phyloP scores from a whole-genome alignment of 1,139 yeast species.

The Saccharomyces hybrid region DNA sequence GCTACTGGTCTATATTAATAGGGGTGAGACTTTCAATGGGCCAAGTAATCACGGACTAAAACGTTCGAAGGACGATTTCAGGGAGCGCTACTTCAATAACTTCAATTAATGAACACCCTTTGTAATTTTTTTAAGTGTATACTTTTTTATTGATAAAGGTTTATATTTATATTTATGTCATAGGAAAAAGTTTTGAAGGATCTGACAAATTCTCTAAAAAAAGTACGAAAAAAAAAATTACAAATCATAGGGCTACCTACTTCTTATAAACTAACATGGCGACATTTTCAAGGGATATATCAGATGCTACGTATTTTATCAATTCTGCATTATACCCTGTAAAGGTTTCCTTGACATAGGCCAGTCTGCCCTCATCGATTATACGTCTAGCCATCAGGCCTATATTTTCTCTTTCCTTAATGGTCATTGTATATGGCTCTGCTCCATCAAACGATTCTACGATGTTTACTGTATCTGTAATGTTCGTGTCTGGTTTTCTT shows the following conservation, averaged over 20 bases:
- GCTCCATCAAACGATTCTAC: neutral
- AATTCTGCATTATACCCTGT: slow-evolving; percentile 39
- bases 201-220: too few relatives aligned
- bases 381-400: slow-evolving; percentile 66
- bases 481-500: slow-evolving; percentile 35
- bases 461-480: slow-evolving; percentile 27
- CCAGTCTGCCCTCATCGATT: slow-evolving; percentile 51
- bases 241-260: neutral
- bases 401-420: slow-evolving; percentile 43
- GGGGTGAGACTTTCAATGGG: slow-evolving; percentile 54
- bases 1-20: slow-evolving; percentile 67
- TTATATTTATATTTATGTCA: neutral
- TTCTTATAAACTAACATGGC: slow-evolving; percentile 39
- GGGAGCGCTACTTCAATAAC: slow-evolving; percentile 73
- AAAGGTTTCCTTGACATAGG: slow-evolving; percentile 38
- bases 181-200: neutral
- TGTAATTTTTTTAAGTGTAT: neutral
- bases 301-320: slow-evolving; percentile 50
- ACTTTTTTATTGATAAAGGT: neutral
- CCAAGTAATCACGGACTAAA: slow-evolving; percentile 37
- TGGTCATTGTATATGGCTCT: slow-evolving; percentile 37
- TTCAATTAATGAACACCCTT: slow-evolving; percentile 33
- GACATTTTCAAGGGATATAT: slow-evolving; percentile 65
- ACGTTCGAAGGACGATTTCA: slow-evolving; percentile 43
- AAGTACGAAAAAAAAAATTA: neutral